Conservation (phyloP, 495 filamentous ascomycete species). For the Penicillium longicatenatum region DNA sequence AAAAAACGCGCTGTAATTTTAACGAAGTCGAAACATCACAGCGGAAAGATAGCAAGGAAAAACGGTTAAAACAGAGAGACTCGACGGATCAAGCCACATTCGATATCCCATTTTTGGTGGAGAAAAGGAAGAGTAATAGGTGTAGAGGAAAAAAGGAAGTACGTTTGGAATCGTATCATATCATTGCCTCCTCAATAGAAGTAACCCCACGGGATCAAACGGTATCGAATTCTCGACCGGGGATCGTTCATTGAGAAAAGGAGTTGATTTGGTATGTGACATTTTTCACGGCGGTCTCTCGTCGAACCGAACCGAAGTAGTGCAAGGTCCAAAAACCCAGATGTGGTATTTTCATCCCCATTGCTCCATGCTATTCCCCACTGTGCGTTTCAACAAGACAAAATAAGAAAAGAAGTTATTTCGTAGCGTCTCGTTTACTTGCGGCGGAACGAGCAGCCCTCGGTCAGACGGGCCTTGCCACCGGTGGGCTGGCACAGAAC, state of each 20-base stretch:
- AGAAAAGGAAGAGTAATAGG: conserved; percentile 13
- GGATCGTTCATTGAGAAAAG: conserved; percentile 19
- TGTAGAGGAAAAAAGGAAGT: conserved; percentile 16
- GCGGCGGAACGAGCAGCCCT: conserved; percentile 98
- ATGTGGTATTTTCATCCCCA: conserved; percentile 38
- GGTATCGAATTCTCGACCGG: conserved; percentile 4
- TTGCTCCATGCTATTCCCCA: conserved; percentile 36
- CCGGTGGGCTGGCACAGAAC: conserved; percentile 98
- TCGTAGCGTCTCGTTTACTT: conserved; percentile 72
- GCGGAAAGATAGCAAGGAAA: conserved; percentile 10
- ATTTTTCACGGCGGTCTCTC: conserved; percentile 31
- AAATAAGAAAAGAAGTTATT: conserved; percentile 29
- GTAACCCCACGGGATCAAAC: conserved; percentile 2
- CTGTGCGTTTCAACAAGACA: conserved; percentile 35
- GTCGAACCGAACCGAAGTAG: conserved; percentile 22
- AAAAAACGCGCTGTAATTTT: conserved; percentile 21
- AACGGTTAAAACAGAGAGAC: neutral
- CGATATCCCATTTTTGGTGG: conserved; percentile 5
- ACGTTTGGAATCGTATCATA: conserved; percentile 29
- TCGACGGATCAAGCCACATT: conserved; percentile 6
- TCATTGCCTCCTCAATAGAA: conserved; percentile 16
- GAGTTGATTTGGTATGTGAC: conserved; percentile 35
- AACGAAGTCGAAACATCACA: conserved; percentile 4
- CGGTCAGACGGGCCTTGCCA: conserved; percentile 94
- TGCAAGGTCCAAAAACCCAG: conserved; percentile 22